phyloP scores from a whole-genome alignment of 305 asterid species.

The Fraxinus albicans region DNA sequence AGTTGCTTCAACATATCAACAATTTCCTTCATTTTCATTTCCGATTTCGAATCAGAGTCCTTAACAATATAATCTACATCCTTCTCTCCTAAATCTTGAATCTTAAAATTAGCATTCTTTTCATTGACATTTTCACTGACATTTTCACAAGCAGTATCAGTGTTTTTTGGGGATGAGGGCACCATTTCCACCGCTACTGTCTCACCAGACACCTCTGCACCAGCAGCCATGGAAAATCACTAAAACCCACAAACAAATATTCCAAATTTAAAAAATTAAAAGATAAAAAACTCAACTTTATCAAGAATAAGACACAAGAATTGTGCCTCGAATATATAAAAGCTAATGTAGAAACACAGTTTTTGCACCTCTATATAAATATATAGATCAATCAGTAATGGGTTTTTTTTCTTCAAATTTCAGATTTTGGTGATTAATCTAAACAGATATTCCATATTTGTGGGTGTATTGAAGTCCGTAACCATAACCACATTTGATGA shows the following conservation, averaged over 20 bases:
- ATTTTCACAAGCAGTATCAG: conserved; percentile 26
- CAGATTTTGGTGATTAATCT: conserved; percentile 37
- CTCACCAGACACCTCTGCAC: conserved; percentile 73
- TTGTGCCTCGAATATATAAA: conserved; percentile 16
- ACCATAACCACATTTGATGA: conserved; percentile 48
- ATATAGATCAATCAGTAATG: conserved; percentile 44
- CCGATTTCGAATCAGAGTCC: conserved; percentile 64
- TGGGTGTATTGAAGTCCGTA: conserved; percentile 24
- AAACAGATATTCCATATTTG: conserved; percentile 30
- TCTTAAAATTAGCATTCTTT: conserved; percentile 33
- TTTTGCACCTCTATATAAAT: conserved; percentile 28
- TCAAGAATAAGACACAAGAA: conserved; percentile 18
- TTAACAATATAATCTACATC: conserved; percentile 41
- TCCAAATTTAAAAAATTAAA: conserved; percentile 5
- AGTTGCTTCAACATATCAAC: conserved; percentile 68
- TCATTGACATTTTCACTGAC: conserved; percentile 25
- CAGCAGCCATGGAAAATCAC: conserved; percentile 75
- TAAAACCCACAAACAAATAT: conserved; percentile 28
- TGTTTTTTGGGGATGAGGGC: conserved; percentile 46
- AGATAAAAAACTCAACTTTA: conserved; percentile 9
- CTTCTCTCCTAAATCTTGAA: conserved; percentile 40
- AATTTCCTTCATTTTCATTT: conserved; percentile 60
- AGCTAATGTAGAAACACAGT: conserved; percentile 37
- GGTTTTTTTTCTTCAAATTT: conserved; percentile 20
- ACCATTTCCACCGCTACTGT: conserved; percentile 53